Evolutionary conservation across 148 eudicot species (phyloP).

Genomic region (Limonium bicolor): DNA sequence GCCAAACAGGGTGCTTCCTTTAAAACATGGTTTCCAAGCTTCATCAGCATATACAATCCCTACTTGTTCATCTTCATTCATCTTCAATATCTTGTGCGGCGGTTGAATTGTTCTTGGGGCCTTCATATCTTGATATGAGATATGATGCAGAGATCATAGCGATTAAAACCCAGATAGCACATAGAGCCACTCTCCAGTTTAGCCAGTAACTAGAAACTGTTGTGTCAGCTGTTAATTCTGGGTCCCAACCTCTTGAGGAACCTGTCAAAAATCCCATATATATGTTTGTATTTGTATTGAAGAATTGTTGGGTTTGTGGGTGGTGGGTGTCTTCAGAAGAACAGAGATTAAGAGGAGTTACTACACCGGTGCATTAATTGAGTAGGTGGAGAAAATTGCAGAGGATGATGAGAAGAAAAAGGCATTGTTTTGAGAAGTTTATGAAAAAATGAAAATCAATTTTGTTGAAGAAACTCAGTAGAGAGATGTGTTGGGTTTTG

Average conservation of each 20-base stretch:
- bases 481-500: too few species aligned
- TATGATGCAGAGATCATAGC: slow-evolving; percentile 34
- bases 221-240: slow-evolving; percentile 31
- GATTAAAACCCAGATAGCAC: slow-evolving; percentile 37
- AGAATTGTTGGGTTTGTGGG: not conserved
- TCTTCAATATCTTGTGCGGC: too few species aligned
- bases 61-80: slow-evolving; percentile 2
- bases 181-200: slow-evolving; percentile 65
- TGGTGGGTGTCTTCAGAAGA: too few species aligned
- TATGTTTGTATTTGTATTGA: not conserved
- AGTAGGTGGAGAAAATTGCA: not conserved
- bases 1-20: slow-evolving; percentile 63
- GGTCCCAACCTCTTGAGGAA: slow-evolving; percentile 47
- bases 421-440: not conserved
- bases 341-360: too few species aligned
- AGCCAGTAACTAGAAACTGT: slow-evolving; percentile 61
- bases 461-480: slow-evolving; percentile 5
- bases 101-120: slow-evolving; percentile 14
- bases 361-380: too few species aligned
- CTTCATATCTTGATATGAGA: slow-evolving; percentile 49
- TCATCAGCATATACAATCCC: slow-evolving; percentile 54
- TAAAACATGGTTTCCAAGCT: slow-evolving; percentile 59
- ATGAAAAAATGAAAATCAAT: slow-evolving; percentile 13
- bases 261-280: slow-evolving; percentile 45
- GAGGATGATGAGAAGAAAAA: not conserved